Percentiles rank a stretch among this genome's conserved stretches.
Conservation (phyloP, 768 basidiomycete genomes). For the Chalciporus pseudorubinellus region DNA sequence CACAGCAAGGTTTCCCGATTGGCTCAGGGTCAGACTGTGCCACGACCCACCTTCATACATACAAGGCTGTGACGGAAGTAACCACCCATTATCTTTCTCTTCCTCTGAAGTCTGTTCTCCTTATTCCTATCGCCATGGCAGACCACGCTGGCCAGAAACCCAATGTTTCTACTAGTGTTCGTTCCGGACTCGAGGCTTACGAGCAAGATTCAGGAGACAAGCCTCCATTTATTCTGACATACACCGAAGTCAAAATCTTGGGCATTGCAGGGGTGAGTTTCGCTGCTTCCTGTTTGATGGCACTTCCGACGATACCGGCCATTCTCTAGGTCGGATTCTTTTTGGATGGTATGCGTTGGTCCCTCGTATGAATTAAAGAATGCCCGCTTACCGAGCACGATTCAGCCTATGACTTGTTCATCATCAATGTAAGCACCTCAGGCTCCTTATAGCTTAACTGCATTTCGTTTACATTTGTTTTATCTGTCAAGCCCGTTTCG, state of each 20-base stretch:
- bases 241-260: slow-evolving; percentile 56
- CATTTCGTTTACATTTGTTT: background rate
- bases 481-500: slow-evolving; percentile 49
- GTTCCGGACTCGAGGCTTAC: slow-evolving; percentile 23
- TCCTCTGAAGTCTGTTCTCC: background rate
- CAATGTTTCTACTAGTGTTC: slow-evolving; percentile 2
- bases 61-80: background rate
- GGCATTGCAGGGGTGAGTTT: slow-evolving; percentile 56
- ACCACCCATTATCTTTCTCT: background rate
- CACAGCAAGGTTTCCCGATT: background rate
- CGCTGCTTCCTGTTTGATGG: background rate
- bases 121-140: slow-evolving; percentile 10
- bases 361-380: background rate
- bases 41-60: background rate
- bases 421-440: slow-evolving; percentile 56
- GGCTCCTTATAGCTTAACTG: background rate
- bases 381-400: slow-evolving; percentile 4
- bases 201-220: slow-evolving; percentile 29
- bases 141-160: background rate
- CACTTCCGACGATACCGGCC: background rate
- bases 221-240: slow-evolving; percentile 40
- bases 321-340: slow-evolving; percentile 60
- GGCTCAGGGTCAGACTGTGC: background rate
- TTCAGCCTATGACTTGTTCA: slow-evolving; percentile 67
- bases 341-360: slow-evolving; percentile 53